A percentile compares a stretch with the other conserved stretches of the same genome.
These are phyloP conservation scores for Begonia masoniana DNA, from an alignment of 306 rosid genomes.

Conservation along the genomic window DNA sequence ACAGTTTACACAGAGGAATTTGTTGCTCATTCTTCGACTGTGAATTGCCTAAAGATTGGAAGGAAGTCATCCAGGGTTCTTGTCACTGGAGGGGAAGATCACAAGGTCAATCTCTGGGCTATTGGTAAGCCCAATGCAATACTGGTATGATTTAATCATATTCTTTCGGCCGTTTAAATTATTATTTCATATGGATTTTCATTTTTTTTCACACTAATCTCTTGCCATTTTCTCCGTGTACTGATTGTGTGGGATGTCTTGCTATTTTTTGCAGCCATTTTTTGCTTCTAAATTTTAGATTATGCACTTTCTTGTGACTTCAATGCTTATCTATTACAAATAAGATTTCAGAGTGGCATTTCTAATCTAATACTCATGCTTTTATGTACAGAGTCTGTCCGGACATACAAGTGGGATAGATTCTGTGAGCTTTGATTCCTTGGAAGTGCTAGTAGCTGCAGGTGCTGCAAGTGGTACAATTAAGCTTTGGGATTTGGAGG, in stretches of 20 bases:
- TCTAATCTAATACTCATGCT: slow-evolving; percentile 19
- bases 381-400: slow-evolving; percentile 68
- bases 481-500: slow-evolving; percentile 99
- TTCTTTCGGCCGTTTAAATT: neutral
- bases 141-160: slow-evolving; percentile 40
- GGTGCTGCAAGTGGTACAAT: slow-evolving; percentile 99
- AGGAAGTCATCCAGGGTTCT: slow-evolving; percentile 87
- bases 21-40: slow-evolving; percentile 91
- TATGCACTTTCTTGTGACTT: no score
- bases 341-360: neutral
- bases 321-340: no score
- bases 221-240: neutral
- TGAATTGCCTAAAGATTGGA: slow-evolving; percentile 97
- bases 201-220: neutral
- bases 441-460: slow-evolving; percentile 94
- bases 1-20: slow-evolving; percentile 66
- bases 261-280: neutral
- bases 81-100: slow-evolving; percentile 98
- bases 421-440: slow-evolving; percentile 92
- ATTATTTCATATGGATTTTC: neutral
- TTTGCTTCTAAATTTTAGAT: no score
- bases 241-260: neutral
- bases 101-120: slow-evolving; percentile 99
- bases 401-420: slow-evolving; percentile 99
- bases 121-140: slow-evolving; percentile 97